Percentiles rank a stretch among this genome's conserved stretches.
Evolutionary conservation across 1,284 basidiomycete genomes (phyloP).

Genomic region (Coriolopsis trogii): DNA sequence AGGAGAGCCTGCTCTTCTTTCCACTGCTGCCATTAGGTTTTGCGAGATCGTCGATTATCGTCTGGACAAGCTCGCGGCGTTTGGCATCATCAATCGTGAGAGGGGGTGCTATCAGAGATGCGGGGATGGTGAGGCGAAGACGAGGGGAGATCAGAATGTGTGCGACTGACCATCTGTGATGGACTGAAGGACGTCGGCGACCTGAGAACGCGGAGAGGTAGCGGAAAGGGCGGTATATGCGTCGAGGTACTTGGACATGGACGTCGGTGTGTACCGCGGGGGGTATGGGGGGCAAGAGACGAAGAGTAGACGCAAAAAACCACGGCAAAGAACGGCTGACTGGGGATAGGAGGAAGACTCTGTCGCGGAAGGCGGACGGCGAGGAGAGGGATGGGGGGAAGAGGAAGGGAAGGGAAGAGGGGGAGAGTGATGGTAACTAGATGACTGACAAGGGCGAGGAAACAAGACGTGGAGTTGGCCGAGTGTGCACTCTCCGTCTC

Average conservation of each 20-base stretch:
- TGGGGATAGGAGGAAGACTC: background rate
- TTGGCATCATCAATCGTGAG: slow-evolving; percentile 47
- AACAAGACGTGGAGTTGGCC: background rate
- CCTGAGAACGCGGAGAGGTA: slow-evolving; percentile 47
- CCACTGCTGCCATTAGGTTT: slow-evolving; percentile 35
- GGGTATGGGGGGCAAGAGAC: background rate
- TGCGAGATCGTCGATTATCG: slow-evolving; percentile 63
- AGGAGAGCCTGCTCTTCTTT: slow-evolving; percentile 47
- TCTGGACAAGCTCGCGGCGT: slow-evolving; percentile 54
- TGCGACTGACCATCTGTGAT: slow-evolving; percentile 47
- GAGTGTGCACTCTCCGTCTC: background rate
- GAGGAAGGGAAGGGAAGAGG: background rate
- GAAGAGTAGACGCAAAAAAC: background rate
- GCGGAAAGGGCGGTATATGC: slow-evolving; percentile 50
- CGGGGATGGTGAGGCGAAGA: background rate
- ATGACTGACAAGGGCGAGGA: background rate
- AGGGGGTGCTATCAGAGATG: slow-evolving; percentile 36
- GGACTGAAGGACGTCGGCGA: slow-evolving; percentile 48
- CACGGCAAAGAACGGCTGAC: slow-evolving; percentile 18
- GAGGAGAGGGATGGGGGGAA: slow-evolving; percentile 1
- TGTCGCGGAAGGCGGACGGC: too few relatives aligned
- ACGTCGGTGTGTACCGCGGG: slow-evolving; percentile 1
- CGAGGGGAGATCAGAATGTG: background rate
- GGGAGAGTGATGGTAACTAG: slow-evolving; percentile 16
- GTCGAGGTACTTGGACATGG: slow-evolving; percentile 36